Evolutionary conservation across 495 filamentous ascomycete genomes (phyloP).

Genomic region (Trichoderma erinaceum): DNA sequence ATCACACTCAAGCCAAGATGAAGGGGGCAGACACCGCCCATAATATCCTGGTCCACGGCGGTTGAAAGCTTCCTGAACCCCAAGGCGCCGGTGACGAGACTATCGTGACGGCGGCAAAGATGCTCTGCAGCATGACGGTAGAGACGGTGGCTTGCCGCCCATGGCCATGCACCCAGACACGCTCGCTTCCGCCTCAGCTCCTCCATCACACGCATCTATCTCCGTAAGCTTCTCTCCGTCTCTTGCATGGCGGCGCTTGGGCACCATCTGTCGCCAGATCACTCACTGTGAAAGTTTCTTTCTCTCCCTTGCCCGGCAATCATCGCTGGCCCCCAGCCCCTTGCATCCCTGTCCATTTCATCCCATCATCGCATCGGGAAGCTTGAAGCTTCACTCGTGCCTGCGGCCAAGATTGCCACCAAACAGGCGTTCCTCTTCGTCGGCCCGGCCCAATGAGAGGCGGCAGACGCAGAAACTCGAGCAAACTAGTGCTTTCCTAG

Average conservation of each 20-base stretch:
- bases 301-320: background rate
- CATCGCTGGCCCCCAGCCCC: background rate
- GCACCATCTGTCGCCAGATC: background rate
- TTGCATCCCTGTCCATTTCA: background rate
- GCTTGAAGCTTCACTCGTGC: background rate
- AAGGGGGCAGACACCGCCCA: background rate
- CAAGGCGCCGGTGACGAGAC: slow-evolving; percentile 12
- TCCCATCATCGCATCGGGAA: slow-evolving; percentile 3
- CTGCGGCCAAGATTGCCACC: background rate
- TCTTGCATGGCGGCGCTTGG: slow-evolving; percentile 1
- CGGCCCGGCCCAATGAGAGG: background rate
- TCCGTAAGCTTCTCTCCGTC: too few relatives aligned
- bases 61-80: background rate
- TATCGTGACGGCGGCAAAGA: slow-evolving; percentile 7
- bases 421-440: background rate
- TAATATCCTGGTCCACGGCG: slow-evolving; percentile 1
- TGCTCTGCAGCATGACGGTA: background rate
- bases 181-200: too few relatives aligned
- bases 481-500: slow-evolving; percentile 4
- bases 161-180: too few relatives aligned
- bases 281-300: background rate
- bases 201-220: too few relatives aligned
- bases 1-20: background rate
- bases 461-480: background rate
- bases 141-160: background rate